These are phyloP conservation scores for Termitomyces sp. DNA, from an alignment of 768 basidiomycete genomes.

Conservation along the genomic window DNA sequence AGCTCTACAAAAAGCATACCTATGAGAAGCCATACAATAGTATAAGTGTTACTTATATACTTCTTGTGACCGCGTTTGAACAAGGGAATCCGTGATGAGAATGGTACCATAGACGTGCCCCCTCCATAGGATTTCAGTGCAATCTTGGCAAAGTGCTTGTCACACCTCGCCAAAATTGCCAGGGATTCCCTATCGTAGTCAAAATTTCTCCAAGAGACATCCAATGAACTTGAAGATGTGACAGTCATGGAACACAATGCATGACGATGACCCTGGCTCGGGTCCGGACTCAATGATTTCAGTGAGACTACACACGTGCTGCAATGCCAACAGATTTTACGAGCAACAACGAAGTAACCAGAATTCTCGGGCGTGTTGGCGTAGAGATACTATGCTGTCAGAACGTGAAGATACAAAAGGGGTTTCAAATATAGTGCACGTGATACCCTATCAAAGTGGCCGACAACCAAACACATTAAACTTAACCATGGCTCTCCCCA, in stretches of 20 bases:
- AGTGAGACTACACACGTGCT: background rate
- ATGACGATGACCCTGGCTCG: background rate
- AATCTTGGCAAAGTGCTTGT: background rate
- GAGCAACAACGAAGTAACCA: background rate
- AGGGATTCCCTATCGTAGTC: background rate
- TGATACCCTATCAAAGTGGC: background rate
- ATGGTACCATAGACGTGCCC: background rate
- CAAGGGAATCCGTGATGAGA: background rate
- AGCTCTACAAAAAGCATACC: background rate
- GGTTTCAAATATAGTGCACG: background rate
- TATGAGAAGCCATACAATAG: too few relatives aligned
- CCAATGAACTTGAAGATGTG: background rate
- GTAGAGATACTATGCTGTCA: background rate
- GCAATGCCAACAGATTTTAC: background rate
- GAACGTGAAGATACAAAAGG: background rate
- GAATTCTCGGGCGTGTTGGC: background rate
- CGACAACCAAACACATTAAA: background rate
- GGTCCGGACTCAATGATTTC: background rate
- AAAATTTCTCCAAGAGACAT: background rate
- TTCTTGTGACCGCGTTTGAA: background rate
- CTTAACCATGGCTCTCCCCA: slow-evolving; percentile 83
- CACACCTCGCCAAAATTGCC: background rate
- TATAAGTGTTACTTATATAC: background rate
- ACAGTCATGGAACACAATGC: background rate
- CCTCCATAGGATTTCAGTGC: background rate